Evolutionary conservation across 352 stramenopile species (phyloP), one percentile per base, ranked within the genome.

Genomic region (Albugo candida): DNA sequence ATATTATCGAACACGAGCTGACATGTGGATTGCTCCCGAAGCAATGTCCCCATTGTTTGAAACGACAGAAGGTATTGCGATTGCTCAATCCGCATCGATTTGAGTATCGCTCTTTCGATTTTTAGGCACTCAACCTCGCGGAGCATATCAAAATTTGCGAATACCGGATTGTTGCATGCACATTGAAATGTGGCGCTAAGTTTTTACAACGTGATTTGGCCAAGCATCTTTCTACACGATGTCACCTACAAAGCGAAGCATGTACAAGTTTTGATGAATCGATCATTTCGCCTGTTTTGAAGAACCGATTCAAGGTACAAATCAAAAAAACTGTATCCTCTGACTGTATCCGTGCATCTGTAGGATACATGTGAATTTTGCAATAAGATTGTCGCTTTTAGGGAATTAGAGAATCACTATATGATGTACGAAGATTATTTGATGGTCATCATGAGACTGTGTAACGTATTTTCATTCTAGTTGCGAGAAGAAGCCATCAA

Each of bases 81-180:
- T 8, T 10, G 24, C 3, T 10, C 8, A 10, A 31, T 31, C 8
- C 3, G 8, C 8, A 31, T 8, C 24, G 24, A 31, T 31, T 8
- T 31, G 24, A 31, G 24, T 8, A 31, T 31, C 24, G 3, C 3
- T 31, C 8, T 31, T 10, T 31, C 3, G 20, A n/a, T n/a, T n/a
- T 12, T 10, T 41, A 81, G 69, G 75, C 76, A 55, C 61, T 64
- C 0, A 72, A 88, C 36, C 58, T 88, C 13, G 69, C 83, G 52
- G 73, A 85, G 5, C 76, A 88, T 43, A 85, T 88, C 34, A 69
- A 88, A 36, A 79, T 64, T 41, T 88, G 76, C 36, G 76, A 88
- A 55, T 85, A 73, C 40, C 73, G 76, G 36, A 58, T 88, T 12
- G 70, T 85, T 12, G 60, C 70, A 0, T 88, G 76, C 51, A 70